Conservation (phyloP, 371 early-diverging fungal species). For the Funneliformis caledonium region DNA sequence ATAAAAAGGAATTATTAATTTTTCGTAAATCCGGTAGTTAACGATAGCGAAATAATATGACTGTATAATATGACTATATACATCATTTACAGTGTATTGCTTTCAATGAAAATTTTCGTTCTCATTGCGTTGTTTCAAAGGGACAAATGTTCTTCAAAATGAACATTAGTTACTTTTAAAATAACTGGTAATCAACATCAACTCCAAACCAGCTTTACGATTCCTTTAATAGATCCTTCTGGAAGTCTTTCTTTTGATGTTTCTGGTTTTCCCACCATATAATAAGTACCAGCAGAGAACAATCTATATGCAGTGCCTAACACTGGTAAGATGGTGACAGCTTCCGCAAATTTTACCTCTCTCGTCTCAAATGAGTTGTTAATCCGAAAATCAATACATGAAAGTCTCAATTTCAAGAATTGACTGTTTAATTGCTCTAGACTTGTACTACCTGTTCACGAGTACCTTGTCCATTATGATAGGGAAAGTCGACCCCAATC, state of each 20-base stretch:
- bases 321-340: background rate
- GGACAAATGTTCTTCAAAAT: too few species aligned
- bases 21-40: too few species aligned
- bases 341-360: background rate
- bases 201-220: too few species aligned
- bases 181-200: too few species aligned
- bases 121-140: too few species aligned
- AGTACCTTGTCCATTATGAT: background rate
- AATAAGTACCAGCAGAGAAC: conserved; percentile 2
- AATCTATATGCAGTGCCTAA: background rate
- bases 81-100: too few species aligned
- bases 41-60: too few species aligned
- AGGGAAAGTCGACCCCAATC: conserved; percentile 18
- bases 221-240: background rate
- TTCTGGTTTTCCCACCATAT: background rate
- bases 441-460: background rate
- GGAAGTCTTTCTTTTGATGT: background rate
- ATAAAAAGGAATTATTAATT: too few species aligned
- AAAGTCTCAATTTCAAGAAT: background rate
- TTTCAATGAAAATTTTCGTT: too few species aligned
- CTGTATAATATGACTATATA: too few species aligned
- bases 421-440: background rate
- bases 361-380: background rate
- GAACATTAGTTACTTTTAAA: too few species aligned
- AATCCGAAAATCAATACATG: background rate